Conservation (phyloP, 352 stramenopile genomes). For the Phytophthora palmivora region DNA sequence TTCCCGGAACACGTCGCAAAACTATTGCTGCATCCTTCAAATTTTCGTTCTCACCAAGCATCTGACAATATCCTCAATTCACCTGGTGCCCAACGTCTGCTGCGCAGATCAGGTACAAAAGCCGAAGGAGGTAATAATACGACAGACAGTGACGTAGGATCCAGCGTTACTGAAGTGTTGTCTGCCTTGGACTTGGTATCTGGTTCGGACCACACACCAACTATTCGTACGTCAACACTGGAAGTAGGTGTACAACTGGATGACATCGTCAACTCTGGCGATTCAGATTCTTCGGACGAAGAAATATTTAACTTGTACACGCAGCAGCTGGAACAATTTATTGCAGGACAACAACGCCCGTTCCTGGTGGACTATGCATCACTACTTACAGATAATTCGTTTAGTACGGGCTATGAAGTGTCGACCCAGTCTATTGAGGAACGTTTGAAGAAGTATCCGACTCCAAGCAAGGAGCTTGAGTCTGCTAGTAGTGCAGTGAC, state of each 20-base stretch:
- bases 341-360: conserved; percentile 76
- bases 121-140: conserved; percentile 1
- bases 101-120: conserved; percentile 37
- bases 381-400: conserved; percentile 80
- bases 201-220: conserved; percentile 40
- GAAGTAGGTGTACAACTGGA: conserved; percentile 29
- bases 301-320: conserved; percentile 63
- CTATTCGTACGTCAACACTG: conserved; percentile 10
- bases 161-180: conserved; percentile 12
- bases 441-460: conserved; percentile 57
- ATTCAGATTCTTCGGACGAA: conserved; percentile 39
- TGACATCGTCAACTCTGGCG: conserved; percentile 26
- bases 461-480: conserved; percentile 52
- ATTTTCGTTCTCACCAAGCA: conserved; percentile 88
- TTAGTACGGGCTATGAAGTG: conserved; percentile 80
- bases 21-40: conserved; percentile 76
- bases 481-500: conserved; percentile 13
- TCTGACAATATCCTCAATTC: conserved; percentile 89
- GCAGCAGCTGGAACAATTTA: conserved; percentile 64
- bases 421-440: conserved; percentile 71
- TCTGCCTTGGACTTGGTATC: conserved; percentile 41
- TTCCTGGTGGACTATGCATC: conserved; percentile 81
- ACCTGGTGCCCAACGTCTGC: conserved; percentile 60
- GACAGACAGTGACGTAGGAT: conserved; percentile 2
- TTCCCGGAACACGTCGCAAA: conserved; percentile 76